Evolutionary conservation across 805 yeast species (phyloP).

Genomic region (Diddensiella transvaalensis): DNA sequence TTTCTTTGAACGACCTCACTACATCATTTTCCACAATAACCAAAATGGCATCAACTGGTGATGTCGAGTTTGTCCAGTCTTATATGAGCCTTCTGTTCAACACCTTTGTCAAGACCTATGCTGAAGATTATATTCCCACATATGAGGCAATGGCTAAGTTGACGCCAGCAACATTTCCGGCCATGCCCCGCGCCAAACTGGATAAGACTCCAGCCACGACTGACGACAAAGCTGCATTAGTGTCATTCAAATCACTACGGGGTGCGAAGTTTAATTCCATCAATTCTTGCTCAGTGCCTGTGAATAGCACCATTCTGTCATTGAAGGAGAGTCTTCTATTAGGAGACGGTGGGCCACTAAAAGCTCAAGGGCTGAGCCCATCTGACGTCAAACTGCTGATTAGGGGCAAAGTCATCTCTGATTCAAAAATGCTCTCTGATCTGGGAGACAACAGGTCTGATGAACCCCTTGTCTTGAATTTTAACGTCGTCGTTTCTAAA

Average conservation of each 20-base stretch:
- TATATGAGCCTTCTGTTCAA: constrained; percentile 13
- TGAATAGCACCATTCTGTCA: constrained; percentile 25
- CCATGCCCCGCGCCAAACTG: constrained; percentile 16
- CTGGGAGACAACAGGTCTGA: constrained; percentile 28
- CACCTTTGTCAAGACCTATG: neutral
- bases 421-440: constrained; percentile 41
- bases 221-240: constrained; percentile 14
- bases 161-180: constrained; percentile 10
- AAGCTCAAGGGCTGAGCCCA: constrained; percentile 7
- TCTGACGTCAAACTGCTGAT: constrained; percentile 46
- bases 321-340: constrained; percentile 31
- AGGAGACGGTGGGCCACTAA: constrained; percentile 28
- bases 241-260: constrained; percentile 61
- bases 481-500: constrained; percentile 40
- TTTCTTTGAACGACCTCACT: too few species aligned
- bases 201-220: constrained; percentile 6
- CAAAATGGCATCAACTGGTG: too few species aligned
- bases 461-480: constrained; percentile 29
- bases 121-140: constrained; percentile 4
- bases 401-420: constrained; percentile 62
- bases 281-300: constrained; percentile 24
- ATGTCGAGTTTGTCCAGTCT: constrained; percentile 14
- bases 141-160: neutral
- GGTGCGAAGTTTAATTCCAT: constrained; percentile 59
- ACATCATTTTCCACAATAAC: too few species aligned